phyloP scores from a whole-genome alignment of 2,329 filamentous ascomycete species.

The Penicillium vulpinum region DNA sequence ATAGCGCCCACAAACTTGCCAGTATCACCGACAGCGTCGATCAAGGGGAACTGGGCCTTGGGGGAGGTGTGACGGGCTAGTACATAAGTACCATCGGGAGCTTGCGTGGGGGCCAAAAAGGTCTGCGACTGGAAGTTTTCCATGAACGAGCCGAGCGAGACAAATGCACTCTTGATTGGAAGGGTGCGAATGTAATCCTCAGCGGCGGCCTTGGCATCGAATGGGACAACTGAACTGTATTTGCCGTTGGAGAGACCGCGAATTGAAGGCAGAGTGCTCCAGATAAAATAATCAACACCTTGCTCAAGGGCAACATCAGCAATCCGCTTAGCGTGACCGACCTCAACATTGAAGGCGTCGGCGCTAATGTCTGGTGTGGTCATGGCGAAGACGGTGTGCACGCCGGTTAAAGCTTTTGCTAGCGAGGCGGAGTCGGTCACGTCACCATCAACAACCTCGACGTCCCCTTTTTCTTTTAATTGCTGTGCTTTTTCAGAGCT shows the following conservation, averaged over 20 bases:
- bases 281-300: background rate
- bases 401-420: constrained; percentile 43
- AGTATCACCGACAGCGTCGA: background rate
- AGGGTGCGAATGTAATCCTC: background rate
- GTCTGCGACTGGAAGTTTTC: background rate
- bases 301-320: constrained; percentile 34
- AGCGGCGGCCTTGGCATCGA: background rate
- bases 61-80: background rate
- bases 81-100: background rate
- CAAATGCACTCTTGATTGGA: background rate
- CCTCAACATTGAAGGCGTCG: constrained; percentile 21
- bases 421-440: constrained; percentile 46
- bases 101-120: background rate
- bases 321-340: constrained; percentile 39
- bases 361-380: constrained; percentile 47
- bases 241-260: background rate
- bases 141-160: background rate
- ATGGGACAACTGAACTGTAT: background rate
- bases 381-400: constrained; percentile 53
- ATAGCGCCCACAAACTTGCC: background rate
- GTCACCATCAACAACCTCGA: constrained; percentile 56
- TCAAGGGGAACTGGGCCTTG: background rate
- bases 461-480: constrained; percentile 47
- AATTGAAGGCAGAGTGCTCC: background rate
- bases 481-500: constrained; percentile 45